phyloP scores from a whole-genome alignment of 176 grass and related monocot species.

The Rhynchospora breviuscula region DNA sequence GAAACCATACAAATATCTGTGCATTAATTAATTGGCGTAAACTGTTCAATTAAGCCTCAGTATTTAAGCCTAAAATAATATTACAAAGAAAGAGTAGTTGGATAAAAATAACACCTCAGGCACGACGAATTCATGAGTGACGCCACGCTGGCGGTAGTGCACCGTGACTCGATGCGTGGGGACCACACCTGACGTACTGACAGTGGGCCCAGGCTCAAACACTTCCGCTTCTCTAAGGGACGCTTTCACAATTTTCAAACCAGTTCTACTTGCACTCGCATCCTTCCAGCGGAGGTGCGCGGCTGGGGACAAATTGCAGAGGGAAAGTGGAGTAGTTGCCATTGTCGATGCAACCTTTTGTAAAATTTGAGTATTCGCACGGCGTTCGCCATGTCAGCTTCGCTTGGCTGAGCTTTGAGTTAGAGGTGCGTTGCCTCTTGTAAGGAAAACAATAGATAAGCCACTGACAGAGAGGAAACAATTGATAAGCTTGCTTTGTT shows the following conservation, averaged over 20 bases:
- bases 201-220: slow-evolving; percentile 7
- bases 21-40: not conserved
- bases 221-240: slow-evolving; percentile 10
- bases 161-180: slow-evolving; percentile 74
- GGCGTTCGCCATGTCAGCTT: slow-evolving; percentile 1
- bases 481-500: not conserved
- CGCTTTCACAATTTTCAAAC: not conserved
- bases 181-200: slow-evolving; percentile 13
- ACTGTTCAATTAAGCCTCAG: not conserved
- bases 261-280: not conserved
- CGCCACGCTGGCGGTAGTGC: slow-evolving; percentile 68
- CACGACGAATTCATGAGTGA: slow-evolving; percentile 77
- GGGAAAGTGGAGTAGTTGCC: slow-evolving; percentile 15
- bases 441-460: not conserved
- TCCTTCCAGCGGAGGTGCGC: not conserved
- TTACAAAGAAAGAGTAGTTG: not conserved
- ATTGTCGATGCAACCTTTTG: not conserved
- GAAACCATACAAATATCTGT: too few species aligned
- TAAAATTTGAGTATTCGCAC: not conserved
- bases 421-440: not conserved
- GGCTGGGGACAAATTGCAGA: slow-evolving; percentile 5
- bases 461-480: too few species aligned
- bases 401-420: not conserved
- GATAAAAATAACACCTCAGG: slow-evolving; percentile 48
- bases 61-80: not conserved